Evolutionary conservation across 2,329 filamentous ascomycete genomes (phyloP), one percentile per base, ranked within the genome.

Genomic region (Sphaerostilbella broomeana): DNA sequence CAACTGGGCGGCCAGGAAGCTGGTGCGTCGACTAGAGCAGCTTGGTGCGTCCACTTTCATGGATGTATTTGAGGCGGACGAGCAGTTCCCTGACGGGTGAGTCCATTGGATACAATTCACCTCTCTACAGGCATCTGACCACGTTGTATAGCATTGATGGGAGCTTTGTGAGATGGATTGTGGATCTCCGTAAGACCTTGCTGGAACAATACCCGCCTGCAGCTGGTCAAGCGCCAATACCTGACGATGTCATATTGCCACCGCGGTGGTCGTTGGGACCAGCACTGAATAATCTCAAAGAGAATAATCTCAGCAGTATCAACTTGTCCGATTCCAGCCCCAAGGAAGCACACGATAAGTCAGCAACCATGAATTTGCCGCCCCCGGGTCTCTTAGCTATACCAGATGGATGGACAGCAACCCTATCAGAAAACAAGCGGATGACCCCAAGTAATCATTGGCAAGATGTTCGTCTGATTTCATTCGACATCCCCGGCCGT

Each of bases 381-480:
- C 60, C 60, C 3, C 25, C 47, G 3, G 49, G 57, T 5, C 49
- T 56, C 4, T 67, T 86, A 2, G 72, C 79, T 0, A 69, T 87
- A 10, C 73, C 76, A 1, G 63, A 67, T 28, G 67, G 73, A 2
- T 65, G 77, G 47, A 61, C 59, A 0, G 84, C 81, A 7, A 72
- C 61, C 0, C 57, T 98, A 1, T 53, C 68, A 1, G 58, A 63
- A n/a, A 95, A 94, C 54, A 60, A 68, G 13, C 77, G 89, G 12
- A 60, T 94, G 5, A 98, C 92, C 0, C 80, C 89, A 0, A 34
- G 59, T 1, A 67, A 68, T 2, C 92, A 98, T 63, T 95, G 87
- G 81, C 92, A 98, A 65, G 92, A 98, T 64, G 90, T 97, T 30
- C 84, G 92, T 0, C 76, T 85, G 37, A 62, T 95, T n/a, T 72